Base-by-base conservation (phyloP, 441 rosid genomes). In the Aleurites moluccanus region DNA sequence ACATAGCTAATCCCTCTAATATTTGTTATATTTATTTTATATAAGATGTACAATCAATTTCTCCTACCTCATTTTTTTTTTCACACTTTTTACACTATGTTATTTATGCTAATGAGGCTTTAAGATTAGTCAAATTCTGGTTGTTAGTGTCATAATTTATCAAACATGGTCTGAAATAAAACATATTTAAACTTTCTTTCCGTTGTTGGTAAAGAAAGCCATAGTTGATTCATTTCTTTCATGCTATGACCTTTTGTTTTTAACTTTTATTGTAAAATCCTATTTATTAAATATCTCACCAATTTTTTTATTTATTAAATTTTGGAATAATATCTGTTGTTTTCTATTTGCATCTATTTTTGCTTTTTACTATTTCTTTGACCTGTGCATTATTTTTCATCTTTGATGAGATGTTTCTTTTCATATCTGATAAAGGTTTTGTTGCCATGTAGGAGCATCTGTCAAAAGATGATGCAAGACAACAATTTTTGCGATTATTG, bases 381-480 rank as follows among this genome's bases (percentile, higher is more conserved):
- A 68, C 23, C 47, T 67, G 3, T 30, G 53, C 73, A 60, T 61
- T 45, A 16, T 13, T 69, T 1, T 42, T 40, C 23, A 23, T 69
- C 25, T 57, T 59, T 33, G 27, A 15, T 50, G 40, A 53, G 27
- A 75, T 53, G 28, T 64, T 80, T 80, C 20, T 33, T 45, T 68
- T 75, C 18, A 68, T 30, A 25, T 38, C 6, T 38, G 64, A 62
- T 76, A 59, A 55, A 56, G 50, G 30, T 80, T 69, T 33, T 42
- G 56, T 79, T 79, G 59, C 44, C 61, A 56, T 82, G 74, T 72
- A 93, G 99, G 98, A 93, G 85, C 87, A 91, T 78, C 59, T 93
- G 75, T 85, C 96, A 27, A 93, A 93, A 80, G 97, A 93, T 86
- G 99, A 93, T 77, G 97, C 97, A n/a, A 92, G 98, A 70, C 98